Percentiles rank a stretch among this genome's conserved stretches.
phyloP scores from a whole-genome alignment of 768 basidiomycete genomes.

The Naganishia friedmannii region DNA sequence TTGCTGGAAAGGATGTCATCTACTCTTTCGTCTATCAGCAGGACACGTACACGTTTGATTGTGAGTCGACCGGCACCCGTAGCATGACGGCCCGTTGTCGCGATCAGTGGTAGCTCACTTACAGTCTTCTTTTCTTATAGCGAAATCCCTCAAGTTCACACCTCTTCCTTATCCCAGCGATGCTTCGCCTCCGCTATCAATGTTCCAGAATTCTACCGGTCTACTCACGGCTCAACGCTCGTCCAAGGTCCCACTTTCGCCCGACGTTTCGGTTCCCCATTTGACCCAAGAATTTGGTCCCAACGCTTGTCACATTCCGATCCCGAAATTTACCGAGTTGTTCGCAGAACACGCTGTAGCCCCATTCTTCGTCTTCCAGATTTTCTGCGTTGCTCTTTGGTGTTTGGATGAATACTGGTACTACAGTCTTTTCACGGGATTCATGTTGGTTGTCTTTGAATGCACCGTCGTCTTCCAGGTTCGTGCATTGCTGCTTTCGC shows the following conservation, averaged over 20 bases:
- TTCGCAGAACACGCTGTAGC: conserved; percentile 96
- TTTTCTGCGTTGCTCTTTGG: conserved; percentile 97
- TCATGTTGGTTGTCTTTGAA: conserved; percentile 98
- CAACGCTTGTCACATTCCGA: conserved; percentile 95
- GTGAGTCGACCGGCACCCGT: conserved; percentile 31
- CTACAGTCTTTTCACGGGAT: conserved; percentile 90
- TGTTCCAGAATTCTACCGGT: conserved; percentile 60
- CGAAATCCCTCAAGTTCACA: conserved; percentile 63
- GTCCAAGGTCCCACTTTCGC: conserved; percentile 23
- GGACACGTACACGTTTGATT: conserved; percentile 78
- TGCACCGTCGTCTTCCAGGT: conserved; percentile 99
- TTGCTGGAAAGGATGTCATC: conserved; percentile 57
- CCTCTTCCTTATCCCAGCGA: conserved; percentile 87
- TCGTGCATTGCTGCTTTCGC: conserved; percentile 40
- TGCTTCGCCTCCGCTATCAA: conserved; percentile 63
- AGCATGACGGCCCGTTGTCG: neutral
- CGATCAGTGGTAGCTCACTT: neutral
- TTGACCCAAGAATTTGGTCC: conserved; percentile 73
- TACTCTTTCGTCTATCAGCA: conserved; percentile 92
- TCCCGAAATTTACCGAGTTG: conserved; percentile 86
- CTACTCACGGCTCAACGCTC: conserved; percentile 53
- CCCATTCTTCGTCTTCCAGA: conserved; percentile 98
- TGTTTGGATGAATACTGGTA: conserved; percentile 99
- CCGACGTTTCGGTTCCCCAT: conserved; percentile 55
- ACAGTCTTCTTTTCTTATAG: conserved; percentile 25